phyloP scores from a whole-genome alignment of 192 early-diverging fungal species.

The Allomyces macrogynus region DNA sequence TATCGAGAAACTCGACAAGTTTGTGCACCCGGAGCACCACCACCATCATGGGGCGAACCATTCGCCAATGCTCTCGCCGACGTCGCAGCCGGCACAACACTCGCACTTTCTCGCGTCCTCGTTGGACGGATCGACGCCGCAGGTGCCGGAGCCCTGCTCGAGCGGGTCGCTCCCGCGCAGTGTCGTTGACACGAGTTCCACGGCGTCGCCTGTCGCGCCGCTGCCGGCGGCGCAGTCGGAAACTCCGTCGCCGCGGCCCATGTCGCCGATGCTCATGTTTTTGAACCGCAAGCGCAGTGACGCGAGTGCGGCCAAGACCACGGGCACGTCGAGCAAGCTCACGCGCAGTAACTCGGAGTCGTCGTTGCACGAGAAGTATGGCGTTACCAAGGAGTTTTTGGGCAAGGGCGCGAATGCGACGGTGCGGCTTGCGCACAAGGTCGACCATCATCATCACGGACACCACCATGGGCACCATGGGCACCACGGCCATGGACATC shows the following conservation, averaged over 20 bases:
- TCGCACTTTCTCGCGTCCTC: no score
- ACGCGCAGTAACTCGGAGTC: slow-evolving; percentile 15
- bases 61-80: no score
- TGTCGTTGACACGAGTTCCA: no score
- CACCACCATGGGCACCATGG: background rate
- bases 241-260: background rate
- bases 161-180: no score
- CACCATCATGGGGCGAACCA: no score
- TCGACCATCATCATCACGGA: background rate
- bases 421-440: slow-evolving; percentile 10
- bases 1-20: no score
- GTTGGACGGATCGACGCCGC: no score
- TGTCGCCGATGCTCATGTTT: background rate
- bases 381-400: slow-evolving; percentile 13
- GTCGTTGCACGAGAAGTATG: slow-evolving; percentile 29
- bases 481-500: background rate
- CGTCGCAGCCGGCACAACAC: no score
- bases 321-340: background rate
- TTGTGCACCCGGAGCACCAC: no score
- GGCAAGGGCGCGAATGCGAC: slow-evolving; percentile 28
- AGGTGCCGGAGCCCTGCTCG: no score
- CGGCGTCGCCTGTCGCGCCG: no score
- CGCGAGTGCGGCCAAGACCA: background rate
- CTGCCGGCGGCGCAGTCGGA: no score
- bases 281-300: background rate